Evolutionary conservation across 2,329 filamentous ascomycete genomes (phyloP).

Genomic region (Bipolaris gigantea): DNA sequence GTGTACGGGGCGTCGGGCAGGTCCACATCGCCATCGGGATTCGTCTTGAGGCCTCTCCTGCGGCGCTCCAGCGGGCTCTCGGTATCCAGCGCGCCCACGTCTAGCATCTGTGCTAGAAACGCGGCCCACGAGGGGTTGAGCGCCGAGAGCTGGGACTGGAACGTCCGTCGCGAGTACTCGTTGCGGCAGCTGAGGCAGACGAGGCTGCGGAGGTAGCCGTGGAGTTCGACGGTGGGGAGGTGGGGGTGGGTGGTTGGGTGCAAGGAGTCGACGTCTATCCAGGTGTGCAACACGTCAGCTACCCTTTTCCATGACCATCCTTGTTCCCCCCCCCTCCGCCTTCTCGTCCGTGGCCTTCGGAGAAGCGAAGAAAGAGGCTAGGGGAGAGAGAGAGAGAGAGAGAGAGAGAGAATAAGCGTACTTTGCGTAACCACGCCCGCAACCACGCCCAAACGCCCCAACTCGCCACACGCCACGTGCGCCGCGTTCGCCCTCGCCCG

Average conservation of each 20-base stretch:
- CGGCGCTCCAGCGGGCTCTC: conserved; percentile 72
- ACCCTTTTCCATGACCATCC: too few relatives aligned
- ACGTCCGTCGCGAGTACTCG: conserved; percentile 69
- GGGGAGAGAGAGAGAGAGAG: too few relatives aligned
- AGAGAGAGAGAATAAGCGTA: conserved; percentile 14
- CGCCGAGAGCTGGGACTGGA: conserved; percentile 73
- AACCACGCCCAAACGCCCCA: conserved; percentile 73
- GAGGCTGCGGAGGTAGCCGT: conserved; percentile 82
- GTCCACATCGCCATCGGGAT: conserved; percentile 94
- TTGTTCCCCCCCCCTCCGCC: too few relatives aligned
- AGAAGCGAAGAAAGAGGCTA: too few relatives aligned
- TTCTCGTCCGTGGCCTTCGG: too few relatives aligned
- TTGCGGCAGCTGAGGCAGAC: conserved; percentile 78
- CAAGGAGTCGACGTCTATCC: conserved; percentile 83
- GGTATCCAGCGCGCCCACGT: conserved; percentile 73
- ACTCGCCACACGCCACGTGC: conserved; percentile 74
- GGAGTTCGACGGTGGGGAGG: conserved; percentile 78
- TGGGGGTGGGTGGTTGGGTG: conserved; percentile 76
- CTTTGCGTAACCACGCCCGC: conserved; percentile 84
- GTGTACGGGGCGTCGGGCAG: conserved; percentile 83
- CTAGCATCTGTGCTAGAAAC: conserved; percentile 72
- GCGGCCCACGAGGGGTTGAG: conserved; percentile 86
- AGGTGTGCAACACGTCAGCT: too few relatives aligned
- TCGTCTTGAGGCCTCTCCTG: conserved; percentile 73
- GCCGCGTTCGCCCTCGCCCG: conserved; percentile 77